Conservation (phyloP, 805 yeast species). For the Metschnikowia gelsemii region DNA sequence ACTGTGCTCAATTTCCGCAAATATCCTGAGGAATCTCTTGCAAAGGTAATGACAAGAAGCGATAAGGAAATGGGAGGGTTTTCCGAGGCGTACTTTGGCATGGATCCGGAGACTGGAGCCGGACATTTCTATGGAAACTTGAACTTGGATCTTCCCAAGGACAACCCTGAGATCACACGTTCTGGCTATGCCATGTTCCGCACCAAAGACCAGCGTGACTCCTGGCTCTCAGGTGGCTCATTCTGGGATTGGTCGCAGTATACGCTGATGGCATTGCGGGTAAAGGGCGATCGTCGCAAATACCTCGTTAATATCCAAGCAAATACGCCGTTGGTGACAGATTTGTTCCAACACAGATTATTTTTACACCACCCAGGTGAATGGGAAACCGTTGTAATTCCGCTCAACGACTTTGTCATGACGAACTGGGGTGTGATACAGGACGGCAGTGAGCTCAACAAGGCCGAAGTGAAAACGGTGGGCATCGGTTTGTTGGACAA, state of each 20-base stretch:
- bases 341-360: constrained; percentile 77
- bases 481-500: constrained; percentile 79
- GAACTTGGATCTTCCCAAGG: constrained; percentile 49
- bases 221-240: constrained; percentile 38
- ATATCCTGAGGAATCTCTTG: constrained; percentile 44
- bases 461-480: constrained; percentile 62
- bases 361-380: constrained; percentile 68
- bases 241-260: constrained; percentile 71
- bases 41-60: constrained; percentile 56
- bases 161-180: constrained; percentile 31
- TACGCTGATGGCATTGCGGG: constrained; percentile 63
- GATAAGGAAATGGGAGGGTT: constrained; percentile 80
- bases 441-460: constrained; percentile 56
- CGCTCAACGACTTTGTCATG: constrained; percentile 74
- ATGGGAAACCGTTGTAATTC: constrained; percentile 83
- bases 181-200: constrained; percentile 82
- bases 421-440: constrained; percentile 75
- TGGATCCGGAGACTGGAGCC: constrained; percentile 32
- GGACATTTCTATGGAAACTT: constrained; percentile 57
- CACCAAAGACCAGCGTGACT: constrained; percentile 57
- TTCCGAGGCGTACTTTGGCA: constrained; percentile 58
- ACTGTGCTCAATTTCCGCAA: constrained; percentile 59
- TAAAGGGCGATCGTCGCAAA: constrained; percentile 71
- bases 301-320: constrained; percentile 81
- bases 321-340: constrained; percentile 73